Percentiles rank a stretch among this genome's conserved stretches.
phyloP scores from a whole-genome alignment of 1,284 basidiomycete genomes.

The Heliocybe sulcata region DNA sequence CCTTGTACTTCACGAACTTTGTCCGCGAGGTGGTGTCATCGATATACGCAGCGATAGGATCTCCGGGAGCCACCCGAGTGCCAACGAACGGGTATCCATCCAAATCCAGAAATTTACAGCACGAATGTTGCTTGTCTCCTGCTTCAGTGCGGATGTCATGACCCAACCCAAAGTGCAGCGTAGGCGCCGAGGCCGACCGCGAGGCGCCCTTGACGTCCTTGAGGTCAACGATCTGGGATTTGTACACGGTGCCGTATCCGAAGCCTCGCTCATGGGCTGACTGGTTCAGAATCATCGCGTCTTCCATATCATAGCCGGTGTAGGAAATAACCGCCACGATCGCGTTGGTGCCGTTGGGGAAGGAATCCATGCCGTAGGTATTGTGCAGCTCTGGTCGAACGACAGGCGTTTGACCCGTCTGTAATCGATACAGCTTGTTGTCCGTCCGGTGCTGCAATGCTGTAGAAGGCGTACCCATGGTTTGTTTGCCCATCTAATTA shows the following conservation, averaged over 20 bases:
- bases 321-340: constrained; percentile 99
- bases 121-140: constrained; percentile 50
- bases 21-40: constrained; percentile 86
- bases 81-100: constrained; percentile 89
- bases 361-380: constrained; percentile 97
- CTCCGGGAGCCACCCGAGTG: constrained; percentile 63
- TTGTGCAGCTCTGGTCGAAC: constrained; percentile 92
- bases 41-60: constrained; percentile 80
- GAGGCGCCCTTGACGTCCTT: constrained; percentile 70
- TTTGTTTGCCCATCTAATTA: constrained; percentile 98
- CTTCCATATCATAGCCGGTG: constrained; percentile 99
- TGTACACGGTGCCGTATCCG: constrained; percentile 95
- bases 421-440: constrained; percentile 97
- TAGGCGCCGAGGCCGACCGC: constrained; percentile 44
- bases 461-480: constrained; percentile 97
- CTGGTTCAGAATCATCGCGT: constrained; percentile 99
- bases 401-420: constrained; percentile 92
- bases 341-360: constrained; percentile 98
- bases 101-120: constrained; percentile 59
- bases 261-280: constrained; percentile 98
- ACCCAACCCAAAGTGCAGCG: constrained; percentile 85
- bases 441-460: constrained; percentile 90
- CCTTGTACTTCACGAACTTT: constrained; percentile 92
- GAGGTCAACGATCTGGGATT: constrained; percentile 89
- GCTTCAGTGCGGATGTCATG: constrained; percentile 58